Base-by-base conservation (phyloP, 1,284 basidiomycete species). In the Coniophora puteana region DNA sequence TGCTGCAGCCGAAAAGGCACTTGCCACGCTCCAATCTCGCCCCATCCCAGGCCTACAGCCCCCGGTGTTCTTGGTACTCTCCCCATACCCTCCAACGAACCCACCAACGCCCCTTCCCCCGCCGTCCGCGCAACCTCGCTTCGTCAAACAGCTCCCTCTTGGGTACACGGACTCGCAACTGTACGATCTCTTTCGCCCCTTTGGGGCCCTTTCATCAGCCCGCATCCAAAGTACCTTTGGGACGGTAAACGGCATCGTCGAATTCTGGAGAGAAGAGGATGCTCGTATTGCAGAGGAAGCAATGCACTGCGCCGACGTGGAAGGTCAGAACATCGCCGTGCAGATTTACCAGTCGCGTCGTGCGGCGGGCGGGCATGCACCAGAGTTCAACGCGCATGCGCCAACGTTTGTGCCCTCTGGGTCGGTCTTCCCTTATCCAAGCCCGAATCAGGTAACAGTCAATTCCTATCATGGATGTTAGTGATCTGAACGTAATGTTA, bases 181-280 rank as follows among this genome's bases (percentile, higher is more conserved):
- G n/a, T 92, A 80, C 61, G 89, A 83, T 59, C 70, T 80, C 39
- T 86, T 86, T 67, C 70, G 85, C 36, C 76, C 80, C 4, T 88
- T 70, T 51, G 85, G 85, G 42, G 80, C 85, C 26, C 74, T 88
- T 38, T 78, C 83, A 25, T 81, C 83, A 3, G 80, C 72, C 22
- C 79, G 78, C 46, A 76, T 76, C n/a, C 78, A 85, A 49, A 81
- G 81, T 28, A 71, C 80, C 45, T 79, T 87, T 55, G 81, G 83
- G 29, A 71, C 73, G 36, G 83, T 84, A 56, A 83, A 78, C 0
- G 89, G 81, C 38, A 72, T 89, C 41, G 74, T 93, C 38, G 88
- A 93, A 59, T 93, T 89, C 60, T 93, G 88, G 88, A 78, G 81
- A 50, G 89, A 93, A 61, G 87, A 89, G 32, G 90, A 93, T 57